A percentile compares a stretch with the other conserved stretches of the same genome.
Evolutionary conservation across 768 basidiomycete species (phyloP).

Genomic region (Panellus pusillus): DNA sequence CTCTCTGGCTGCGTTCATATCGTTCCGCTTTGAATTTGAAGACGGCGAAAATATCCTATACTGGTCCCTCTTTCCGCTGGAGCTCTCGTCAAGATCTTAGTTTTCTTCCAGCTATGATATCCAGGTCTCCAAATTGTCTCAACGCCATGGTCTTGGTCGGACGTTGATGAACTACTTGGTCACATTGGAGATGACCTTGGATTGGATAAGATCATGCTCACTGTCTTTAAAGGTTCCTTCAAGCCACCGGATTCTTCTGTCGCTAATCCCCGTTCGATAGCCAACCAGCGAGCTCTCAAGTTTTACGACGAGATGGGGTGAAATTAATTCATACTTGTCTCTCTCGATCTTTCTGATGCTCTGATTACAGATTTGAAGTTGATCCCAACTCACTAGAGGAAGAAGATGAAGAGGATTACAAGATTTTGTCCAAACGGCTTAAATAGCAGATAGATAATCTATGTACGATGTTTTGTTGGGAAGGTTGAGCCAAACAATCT

Average conservation of each 20-base stretch:
- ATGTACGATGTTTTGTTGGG: no score
- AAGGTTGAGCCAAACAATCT: neutral
- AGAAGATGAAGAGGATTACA: slow-evolving; percentile 41
- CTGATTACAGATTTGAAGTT: slow-evolving; percentile 46
- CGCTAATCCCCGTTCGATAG: slow-evolving; percentile 30
- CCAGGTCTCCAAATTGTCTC: slow-evolving; percentile 50
- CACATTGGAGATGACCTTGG: slow-evolving; percentile 48
- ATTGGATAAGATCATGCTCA: slow-evolving; percentile 75
- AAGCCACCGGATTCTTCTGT: neutral
- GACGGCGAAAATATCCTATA: slow-evolving; percentile 61
- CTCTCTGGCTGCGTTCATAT: slow-evolving; percentile 41
- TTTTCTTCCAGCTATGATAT: slow-evolving; percentile 65
- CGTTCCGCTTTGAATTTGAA: slow-evolving; percentile 79
- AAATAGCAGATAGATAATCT: no score
- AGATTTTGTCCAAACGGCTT: slow-evolving; percentile 40
- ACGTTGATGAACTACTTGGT: slow-evolving; percentile 49
- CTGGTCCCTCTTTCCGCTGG: slow-evolving; percentile 45
- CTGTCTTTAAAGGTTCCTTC: slow-evolving; percentile 67
- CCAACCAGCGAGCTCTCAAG: slow-evolving; percentile 40
- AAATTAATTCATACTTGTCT: neutral
- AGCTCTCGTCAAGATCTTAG: neutral
- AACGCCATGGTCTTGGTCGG: slow-evolving; percentile 60
- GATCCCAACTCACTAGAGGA: slow-evolving; percentile 55
- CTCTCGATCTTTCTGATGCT: neutral
- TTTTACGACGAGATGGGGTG: slow-evolving; percentile 64